phyloP scores from a whole-genome alignment of 306 rosid genomes.

The Oemleria cerasiformis region DNA sequence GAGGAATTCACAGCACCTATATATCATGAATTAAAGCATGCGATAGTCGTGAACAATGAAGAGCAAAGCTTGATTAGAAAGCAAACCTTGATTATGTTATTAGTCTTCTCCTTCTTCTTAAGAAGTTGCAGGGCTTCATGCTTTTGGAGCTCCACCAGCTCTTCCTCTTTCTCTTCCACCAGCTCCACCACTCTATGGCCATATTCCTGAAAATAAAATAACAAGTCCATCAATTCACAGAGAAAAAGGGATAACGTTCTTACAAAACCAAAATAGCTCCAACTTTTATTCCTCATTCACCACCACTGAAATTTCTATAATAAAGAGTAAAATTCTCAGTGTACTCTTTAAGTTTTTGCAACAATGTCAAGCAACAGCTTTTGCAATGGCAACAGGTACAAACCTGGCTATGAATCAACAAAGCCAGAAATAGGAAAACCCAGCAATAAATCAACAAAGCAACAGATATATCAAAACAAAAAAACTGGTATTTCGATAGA shows the following conservation, averaged over 20 bases:
- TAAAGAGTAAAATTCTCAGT: neutral
- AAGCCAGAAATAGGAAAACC: too few species aligned
- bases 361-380: neutral
- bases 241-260: conserved; percentile 11
- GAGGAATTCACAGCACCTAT: too few species aligned
- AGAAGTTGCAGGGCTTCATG: conserved; percentile 79
- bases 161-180: conserved; percentile 77
- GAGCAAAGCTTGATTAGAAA: neutral
- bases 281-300: neutral
- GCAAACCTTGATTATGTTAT: conserved; percentile 69
- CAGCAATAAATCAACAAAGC: too few species aligned
- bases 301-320: neutral
- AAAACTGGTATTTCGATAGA: neutral
- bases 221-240: conserved; percentile 24
- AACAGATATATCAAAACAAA: neutral
- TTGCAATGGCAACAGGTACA: neutral
- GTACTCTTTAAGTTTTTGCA: too few species aligned
- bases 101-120: conserved; percentile 89
- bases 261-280: conserved; percentile 1
- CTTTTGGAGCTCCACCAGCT: conserved; percentile 73
- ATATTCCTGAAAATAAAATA: conserved; percentile 57
- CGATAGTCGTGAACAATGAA: neutral
- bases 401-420: neutral
- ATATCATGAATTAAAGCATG: too few species aligned
- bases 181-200: conserved; percentile 97